Evolutionary conservation across 495 filamentous ascomycete species (phyloP).

Genomic region (Platismatia glauca): DNA sequence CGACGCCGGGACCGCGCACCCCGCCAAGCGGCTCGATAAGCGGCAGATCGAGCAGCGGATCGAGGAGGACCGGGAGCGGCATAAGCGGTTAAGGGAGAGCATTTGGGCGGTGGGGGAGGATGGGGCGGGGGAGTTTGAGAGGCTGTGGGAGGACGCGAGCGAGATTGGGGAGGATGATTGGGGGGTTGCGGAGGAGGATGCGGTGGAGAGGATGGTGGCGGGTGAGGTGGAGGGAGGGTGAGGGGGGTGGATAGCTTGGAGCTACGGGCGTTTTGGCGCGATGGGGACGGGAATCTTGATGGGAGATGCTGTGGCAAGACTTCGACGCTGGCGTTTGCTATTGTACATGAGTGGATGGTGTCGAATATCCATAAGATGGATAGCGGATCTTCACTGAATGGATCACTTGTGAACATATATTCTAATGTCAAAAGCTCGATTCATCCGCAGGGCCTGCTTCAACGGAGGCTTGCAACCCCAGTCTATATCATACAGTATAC

Average conservation of each 20-base stretch:
- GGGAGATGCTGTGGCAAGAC: not conserved
- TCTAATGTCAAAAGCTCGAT: not conserved
- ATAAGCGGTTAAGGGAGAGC: constrained; percentile 79
- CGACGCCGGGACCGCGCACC: constrained; percentile 27
- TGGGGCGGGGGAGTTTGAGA: constrained; percentile 54
- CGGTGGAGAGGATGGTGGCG: constrained; percentile 44
- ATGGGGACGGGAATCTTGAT: not conserved
- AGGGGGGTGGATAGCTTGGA: not conserved
- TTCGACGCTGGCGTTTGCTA: not conserved
- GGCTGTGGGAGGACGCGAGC: constrained; percentile 70
- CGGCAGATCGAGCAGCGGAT: constrained; percentile 88
- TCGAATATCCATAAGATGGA: not conserved
- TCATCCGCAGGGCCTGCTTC: not conserved
- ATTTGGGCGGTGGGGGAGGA: constrained; percentile 73
- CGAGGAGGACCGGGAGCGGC: constrained; percentile 91
- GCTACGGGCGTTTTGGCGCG: not conserved
- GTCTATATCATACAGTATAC: not conserved
- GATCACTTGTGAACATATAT: not conserved
- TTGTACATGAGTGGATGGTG: not conserved
- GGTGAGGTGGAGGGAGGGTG: constrained; percentile 13
- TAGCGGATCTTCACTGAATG: not conserved
- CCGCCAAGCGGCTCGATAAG: constrained; percentile 56
- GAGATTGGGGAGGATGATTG: constrained; percentile 79
- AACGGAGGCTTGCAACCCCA: not conserved
- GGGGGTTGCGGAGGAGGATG: constrained; percentile 62